Evolutionary conservation across 2,329 filamentous ascomycete species (phyloP).

Genomic region (Magnaporthales sp.): DNA sequence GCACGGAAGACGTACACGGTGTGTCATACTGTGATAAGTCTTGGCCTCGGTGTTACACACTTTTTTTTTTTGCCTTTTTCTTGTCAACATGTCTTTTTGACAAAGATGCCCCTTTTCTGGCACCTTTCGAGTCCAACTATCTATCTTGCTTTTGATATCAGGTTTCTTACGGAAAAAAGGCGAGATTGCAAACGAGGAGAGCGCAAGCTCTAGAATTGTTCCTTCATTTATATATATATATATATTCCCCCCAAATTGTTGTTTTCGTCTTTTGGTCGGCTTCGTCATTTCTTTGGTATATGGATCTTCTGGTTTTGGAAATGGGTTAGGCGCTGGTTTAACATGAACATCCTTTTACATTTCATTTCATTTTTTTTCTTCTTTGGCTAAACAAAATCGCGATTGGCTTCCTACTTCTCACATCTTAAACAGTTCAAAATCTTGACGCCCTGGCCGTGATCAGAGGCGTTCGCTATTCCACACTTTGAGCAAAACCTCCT

Average conservation of each 20-base stretch:
- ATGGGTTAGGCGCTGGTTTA: slow-evolving; percentile 1
- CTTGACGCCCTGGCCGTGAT: not conserved
- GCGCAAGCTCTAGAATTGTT: not conserved
- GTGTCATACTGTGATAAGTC: slow-evolving; percentile 31
- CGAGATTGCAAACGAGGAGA: not conserved
- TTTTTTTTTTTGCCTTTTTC: not conserved
- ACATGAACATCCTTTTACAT: not conserved
- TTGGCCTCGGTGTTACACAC: not conserved
- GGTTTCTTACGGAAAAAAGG: not conserved
- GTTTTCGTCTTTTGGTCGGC: not conserved
- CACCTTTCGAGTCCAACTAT: not conserved
- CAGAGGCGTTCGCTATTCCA: not conserved
- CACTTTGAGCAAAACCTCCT: not conserved
- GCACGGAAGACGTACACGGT: slow-evolving; percentile 25
- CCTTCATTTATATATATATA: not conserved
- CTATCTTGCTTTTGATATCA: not conserved
- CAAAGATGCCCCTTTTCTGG: too few species aligned
- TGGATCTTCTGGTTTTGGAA: not conserved
- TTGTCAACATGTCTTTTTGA: not conserved
- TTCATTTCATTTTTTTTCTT: not conserved
- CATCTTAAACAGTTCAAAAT: not conserved
- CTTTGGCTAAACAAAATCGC: not conserved
- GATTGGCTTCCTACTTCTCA: not conserved
- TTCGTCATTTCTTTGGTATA: not conserved
- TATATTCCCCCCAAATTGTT: not conserved